These are phyloP conservation scores for Umbellularia californica DNA, from an alignment of 164 flowering plant species.

Conservation along the genomic window DNA sequence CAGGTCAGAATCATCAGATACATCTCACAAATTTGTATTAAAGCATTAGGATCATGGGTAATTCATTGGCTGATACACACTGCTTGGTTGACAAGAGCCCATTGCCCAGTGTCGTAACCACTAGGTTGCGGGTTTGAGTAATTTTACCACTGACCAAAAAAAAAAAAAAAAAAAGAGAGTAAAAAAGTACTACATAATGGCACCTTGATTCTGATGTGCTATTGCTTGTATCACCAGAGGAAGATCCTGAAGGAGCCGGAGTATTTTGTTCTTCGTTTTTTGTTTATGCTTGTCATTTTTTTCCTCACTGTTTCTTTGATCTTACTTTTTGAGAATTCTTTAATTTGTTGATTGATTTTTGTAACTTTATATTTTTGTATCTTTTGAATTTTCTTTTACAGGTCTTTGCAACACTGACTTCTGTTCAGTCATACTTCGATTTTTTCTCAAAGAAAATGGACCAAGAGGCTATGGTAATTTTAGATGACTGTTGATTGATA, in stretches of 20 bases:
- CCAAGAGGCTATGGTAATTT: slow-evolving; percentile 51
- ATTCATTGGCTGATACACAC: too few relatives aligned
- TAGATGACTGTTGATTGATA: background rate
- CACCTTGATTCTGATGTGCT: too few relatives aligned
- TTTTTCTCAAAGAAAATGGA: slow-evolving; percentile 56
- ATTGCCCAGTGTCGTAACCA: too few relatives aligned
- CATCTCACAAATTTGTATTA: background rate
- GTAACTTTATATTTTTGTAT: background rate
- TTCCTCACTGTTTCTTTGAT: background rate
- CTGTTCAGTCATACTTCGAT: slow-evolving; percentile 62
- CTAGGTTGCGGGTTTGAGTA: too few relatives aligned
- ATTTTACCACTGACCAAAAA: too few relatives aligned
- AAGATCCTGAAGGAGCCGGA: background rate
- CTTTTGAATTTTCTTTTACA: slow-evolving; percentile 20
- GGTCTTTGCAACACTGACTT: slow-evolving; percentile 66
- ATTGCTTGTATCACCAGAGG: background rate
- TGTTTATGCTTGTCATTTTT: background rate
- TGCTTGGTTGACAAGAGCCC: too few relatives aligned
- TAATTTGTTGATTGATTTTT: background rate
- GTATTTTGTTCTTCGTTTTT: background rate
- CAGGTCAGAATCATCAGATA: slow-evolving; percentile 47
- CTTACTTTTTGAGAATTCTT: background rate
- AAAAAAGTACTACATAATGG: too few relatives aligned
- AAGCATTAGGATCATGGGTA: background rate
- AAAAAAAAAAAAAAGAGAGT: too few relatives aligned